A percentile compares a stretch with the other conserved stretches of the same genome.
These are phyloP conservation scores for Lotus japonicus DNA, from an alignment of 306 rosid genomes.

Conservation along the genomic window DNA sequence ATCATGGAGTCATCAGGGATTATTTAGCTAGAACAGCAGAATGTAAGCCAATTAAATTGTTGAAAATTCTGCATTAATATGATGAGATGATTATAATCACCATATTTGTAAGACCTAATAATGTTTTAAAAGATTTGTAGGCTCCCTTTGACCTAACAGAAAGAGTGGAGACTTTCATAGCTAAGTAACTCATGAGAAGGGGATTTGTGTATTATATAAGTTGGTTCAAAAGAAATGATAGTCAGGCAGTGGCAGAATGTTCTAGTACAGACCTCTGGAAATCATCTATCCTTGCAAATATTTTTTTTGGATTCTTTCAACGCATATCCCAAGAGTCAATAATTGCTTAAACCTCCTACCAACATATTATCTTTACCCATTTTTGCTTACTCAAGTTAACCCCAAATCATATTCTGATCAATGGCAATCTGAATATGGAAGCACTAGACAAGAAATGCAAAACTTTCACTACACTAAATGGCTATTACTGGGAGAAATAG, in stretches of 20 bases:
- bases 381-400: background rate
- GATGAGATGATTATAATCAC: background rate
- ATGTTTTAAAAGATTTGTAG: background rate
- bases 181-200: background rate
- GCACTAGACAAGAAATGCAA: background rate
- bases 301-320: background rate
- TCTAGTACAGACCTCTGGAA: background rate
- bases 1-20: background rate
- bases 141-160: background rate
- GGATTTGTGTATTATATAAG: background rate
- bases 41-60: background rate
- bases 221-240: background rate
- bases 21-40: background rate
- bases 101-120: background rate
- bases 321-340: too few relatives aligned
- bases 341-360: background rate
- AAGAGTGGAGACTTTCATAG: background rate
- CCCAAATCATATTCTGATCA: conserved; percentile 6
- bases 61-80: background rate
- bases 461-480: background rate
- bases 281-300: background rate
- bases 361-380: background rate
- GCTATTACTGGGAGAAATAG: background rate
- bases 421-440: background rate
- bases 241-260: background rate